Base-by-base conservation (phyloP, 805 yeast genomes). In the Yamadazyma paraphyllophila region DNA sequence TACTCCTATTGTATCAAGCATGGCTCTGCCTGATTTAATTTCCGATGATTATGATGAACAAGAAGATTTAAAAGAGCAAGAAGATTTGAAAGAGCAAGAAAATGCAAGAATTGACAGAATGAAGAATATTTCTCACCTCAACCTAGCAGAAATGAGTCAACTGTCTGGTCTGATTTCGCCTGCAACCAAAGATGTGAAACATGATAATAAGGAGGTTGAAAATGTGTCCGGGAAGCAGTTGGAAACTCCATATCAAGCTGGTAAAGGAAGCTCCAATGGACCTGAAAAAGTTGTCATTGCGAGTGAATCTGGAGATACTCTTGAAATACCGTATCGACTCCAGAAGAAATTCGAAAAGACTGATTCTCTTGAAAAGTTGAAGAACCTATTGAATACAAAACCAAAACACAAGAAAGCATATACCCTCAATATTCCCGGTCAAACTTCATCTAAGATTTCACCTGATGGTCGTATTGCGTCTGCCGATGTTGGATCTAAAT, bases 361-460 rank as follows among this genome's bases (percentile, higher is more conserved):
- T 1, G 74, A 75, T 1, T 66, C 72, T 1, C 54, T 70, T 29
- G 77, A 71, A 48, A 64, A 69, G 30, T 51, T 71, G 43, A 69
- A 67, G 46, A 59, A 52, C 27, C 52, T 71, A 27, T 51, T 71
- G 34, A 56, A 65, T 31, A 65, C 65, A 27, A 67, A 69, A 48
- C 73, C 74, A 12, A 58, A 62, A 36, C 65, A 68, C 31, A 67
- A 85, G 36, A 71, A 88, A 49, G 87, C 91, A 0, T 87, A 96
- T 7, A 88, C 97, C 0, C 75, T 91, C 39, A 96, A 90, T 60
- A 87, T 92, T 6, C 97, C 97, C 0, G 97, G 97, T 1, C 85
- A 89, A 50, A 90, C 97, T 0, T 78, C 85, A 40, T 83, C 91
- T 1, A 82, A 86, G 49, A 78, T 79, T 2, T 81, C 90, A 0